Conservation (phyloP, 176 grass and related monocot genomes). For the Rhynchospora pubera region DNA sequence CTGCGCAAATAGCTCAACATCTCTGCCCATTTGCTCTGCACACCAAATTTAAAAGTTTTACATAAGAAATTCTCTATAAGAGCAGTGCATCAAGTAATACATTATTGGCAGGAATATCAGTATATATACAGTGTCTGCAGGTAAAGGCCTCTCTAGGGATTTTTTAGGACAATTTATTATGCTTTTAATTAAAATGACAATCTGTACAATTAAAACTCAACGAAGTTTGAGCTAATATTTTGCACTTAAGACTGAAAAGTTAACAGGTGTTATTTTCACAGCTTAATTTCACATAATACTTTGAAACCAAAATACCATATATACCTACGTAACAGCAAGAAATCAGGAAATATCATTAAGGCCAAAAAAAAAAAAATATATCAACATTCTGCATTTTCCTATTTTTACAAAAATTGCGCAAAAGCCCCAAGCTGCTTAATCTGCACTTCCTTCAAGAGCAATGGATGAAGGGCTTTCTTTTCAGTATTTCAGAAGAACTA, state of each 20-base stretch:
- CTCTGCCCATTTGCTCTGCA: conserved; percentile 79
- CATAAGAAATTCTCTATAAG: not conserved
- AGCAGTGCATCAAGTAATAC: not conserved
- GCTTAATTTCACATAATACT: not conserved
- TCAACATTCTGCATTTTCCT: not conserved
- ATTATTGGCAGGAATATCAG: not conserved
- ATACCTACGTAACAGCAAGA: too few relatives aligned
- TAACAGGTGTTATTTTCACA: not conserved
- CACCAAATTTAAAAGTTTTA: conserved; percentile 16
- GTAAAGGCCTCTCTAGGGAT: not conserved
- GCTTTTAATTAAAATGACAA: not conserved
- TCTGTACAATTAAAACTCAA: not conserved
- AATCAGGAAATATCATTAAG: too few relatives aligned
- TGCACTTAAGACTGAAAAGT: not conserved
- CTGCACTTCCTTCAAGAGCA: not conserved
- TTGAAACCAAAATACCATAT: not conserved
- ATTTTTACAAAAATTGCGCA: not conserved
- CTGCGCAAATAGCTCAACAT: conserved; percentile 79
- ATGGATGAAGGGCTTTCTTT: not conserved
- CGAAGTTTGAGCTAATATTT: not conserved
- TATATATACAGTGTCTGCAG: not conserved
- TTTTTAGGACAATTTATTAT: not conserved
- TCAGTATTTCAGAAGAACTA: not conserved
- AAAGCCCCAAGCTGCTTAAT: not conserved
- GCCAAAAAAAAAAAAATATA: not conserved